These are phyloP conservation scores for Fraxinus cuspidata DNA, from an alignment of 257 asterid genomes.

Conservation along the genomic window DNA sequence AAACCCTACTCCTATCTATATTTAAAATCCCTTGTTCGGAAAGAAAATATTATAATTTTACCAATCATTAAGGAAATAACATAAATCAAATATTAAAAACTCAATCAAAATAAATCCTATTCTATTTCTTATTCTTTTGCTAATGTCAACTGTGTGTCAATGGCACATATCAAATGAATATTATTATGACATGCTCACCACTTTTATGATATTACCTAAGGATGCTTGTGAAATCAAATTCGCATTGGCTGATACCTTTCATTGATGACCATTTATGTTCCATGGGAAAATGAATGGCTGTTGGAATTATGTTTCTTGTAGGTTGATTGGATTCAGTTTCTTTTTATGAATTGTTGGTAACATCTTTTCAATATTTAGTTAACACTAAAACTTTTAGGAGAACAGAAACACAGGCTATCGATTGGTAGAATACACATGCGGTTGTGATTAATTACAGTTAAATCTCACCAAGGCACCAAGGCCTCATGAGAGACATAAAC, in stretches of 20 bases:
- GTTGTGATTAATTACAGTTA: background rate
- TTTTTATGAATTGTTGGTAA: background rate
- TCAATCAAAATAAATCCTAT: too few species aligned
- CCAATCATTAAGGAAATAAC: too few species aligned
- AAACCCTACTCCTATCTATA: too few species aligned
- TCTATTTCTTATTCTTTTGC: background rate
- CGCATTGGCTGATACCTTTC: background rate
- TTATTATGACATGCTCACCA: background rate
- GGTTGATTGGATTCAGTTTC: background rate
- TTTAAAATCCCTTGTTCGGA: too few species aligned
- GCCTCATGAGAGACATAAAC: background rate
- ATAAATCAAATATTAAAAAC: background rate
- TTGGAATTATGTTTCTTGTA: background rate
- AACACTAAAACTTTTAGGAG: background rate
- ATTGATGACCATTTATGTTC: background rate
- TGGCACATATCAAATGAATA: background rate
- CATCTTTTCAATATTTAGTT: background rate
- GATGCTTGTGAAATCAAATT: background rate
- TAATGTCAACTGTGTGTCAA: background rate
- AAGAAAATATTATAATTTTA: too few species aligned
- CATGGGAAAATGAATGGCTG: background rate
- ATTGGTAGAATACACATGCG: background rate
- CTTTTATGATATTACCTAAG: background rate
- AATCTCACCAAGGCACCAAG: conserved; percentile 1
- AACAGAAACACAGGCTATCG: background rate